Conservation (phyloP, 306 rosid species). For the Rosa lucieae region DNA sequence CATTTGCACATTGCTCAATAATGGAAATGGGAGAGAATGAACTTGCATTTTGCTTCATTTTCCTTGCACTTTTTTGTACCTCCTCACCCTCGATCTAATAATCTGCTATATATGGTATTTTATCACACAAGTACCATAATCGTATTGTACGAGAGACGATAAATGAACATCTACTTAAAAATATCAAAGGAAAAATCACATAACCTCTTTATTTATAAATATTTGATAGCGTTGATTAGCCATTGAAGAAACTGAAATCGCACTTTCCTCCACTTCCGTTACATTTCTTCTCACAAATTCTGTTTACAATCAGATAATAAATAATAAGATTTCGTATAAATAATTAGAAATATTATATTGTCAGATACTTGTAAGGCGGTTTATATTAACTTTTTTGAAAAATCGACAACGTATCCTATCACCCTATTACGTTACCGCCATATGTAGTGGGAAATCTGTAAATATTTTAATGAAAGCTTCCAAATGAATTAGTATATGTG, state of each 20-base stretch:
- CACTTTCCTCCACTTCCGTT: neutral
- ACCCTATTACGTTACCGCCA: neutral
- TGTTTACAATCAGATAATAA: neutral
- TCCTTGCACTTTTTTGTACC: neutral
- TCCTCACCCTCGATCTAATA: too few relatives aligned
- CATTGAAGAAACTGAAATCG: too few relatives aligned
- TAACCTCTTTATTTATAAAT: too few relatives aligned
- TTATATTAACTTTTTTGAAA: too few relatives aligned
- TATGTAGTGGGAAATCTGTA: slow-evolving; percentile 12
- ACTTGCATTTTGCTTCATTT: neutral
- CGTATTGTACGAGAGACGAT: too few relatives aligned
- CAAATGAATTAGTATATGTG: slow-evolving; percentile 21
- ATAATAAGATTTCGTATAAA: too few relatives aligned
- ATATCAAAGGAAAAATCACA: too few relatives aligned
- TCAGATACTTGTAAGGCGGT: neutral
- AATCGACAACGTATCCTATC: neutral
- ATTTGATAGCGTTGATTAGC: too few relatives aligned
- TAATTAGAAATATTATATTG: too few relatives aligned
- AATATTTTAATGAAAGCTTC: neutral
- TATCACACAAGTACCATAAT: neutral
- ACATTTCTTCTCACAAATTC: neutral
- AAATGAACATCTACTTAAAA: too few relatives aligned
- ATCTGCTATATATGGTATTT: neutral
- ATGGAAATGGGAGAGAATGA: neutral
- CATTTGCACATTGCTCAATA: neutral